Percentiles rank a stretch among this genome's conserved stretches.
phyloP scores from a whole-genome alignment of 768 basidiomycete genomes.

The Amanita fuliginea region DNA sequence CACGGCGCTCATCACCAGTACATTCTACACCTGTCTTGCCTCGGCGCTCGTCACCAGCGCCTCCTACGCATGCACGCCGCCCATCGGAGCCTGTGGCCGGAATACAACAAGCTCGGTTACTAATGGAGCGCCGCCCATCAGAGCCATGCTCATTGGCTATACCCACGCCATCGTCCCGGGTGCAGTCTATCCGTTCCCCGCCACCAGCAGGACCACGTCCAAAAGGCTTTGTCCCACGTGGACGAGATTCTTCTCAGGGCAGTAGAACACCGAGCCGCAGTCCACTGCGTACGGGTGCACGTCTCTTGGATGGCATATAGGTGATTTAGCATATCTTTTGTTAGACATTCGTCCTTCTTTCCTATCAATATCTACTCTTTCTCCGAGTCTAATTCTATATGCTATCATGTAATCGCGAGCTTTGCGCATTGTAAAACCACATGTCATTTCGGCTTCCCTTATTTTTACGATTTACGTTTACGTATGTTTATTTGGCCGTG shows the following conservation, averaged over 20 bases:
- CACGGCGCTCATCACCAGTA: background rate
- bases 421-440: background rate
- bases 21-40: background rate
- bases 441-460: background rate
- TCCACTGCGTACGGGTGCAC: background rate
- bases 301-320: background rate
- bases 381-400: background rate
- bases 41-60: background rate
- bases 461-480: too few relatives aligned
- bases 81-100: background rate
- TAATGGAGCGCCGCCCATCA: background rate
- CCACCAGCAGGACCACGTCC: conserved; percentile 3
- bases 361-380: background rate
- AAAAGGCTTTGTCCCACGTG: conserved; percentile 3
- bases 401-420: background rate
- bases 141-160: background rate
- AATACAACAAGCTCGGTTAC: background rate
- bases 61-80: background rate
- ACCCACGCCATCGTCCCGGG: background rate
- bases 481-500: too few relatives aligned
- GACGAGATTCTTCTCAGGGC: background rate
- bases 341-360: background rate
- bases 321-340: background rate
- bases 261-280: background rate
- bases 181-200: conserved; percentile 2